Conservation (phyloP, 164 flowering plant species). For the Stephania cephalantha region DNA sequence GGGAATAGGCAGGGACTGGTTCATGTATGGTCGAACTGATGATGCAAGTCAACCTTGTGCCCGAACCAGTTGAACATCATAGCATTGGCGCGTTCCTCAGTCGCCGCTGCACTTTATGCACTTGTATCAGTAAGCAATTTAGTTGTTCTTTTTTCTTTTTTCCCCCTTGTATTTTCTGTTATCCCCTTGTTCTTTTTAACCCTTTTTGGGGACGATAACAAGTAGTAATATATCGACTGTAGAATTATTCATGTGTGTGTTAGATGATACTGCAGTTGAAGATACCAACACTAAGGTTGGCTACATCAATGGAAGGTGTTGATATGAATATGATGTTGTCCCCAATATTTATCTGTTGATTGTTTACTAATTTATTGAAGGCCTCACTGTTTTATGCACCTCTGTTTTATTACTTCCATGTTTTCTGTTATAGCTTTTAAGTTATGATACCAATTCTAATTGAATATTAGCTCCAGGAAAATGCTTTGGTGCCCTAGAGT, state of each 20-base stretch:
- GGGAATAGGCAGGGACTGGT: conserved; percentile 80
- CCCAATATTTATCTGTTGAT: no score
- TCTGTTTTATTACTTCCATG: no score
- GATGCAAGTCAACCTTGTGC: not conserved
- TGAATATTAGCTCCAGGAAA: no score
- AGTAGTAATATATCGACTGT: not conserved
- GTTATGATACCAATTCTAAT: no score
- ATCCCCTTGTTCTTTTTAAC: conserved; percentile 1
- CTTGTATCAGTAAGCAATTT: not conserved
- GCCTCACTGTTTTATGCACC: no score
- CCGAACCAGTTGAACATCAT: not conserved
- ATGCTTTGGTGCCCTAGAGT: no score
- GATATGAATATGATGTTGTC: not conserved
- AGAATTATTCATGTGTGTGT: not conserved
- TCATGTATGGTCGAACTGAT: conserved; percentile 90
- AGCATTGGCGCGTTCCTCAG: not conserved
- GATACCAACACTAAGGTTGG: not conserved
- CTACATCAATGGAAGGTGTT: not conserved
- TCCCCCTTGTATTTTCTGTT: not conserved
- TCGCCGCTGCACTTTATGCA: not conserved
- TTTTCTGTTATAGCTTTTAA: no score
- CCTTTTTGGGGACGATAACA: not conserved
- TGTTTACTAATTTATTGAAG: not conserved
- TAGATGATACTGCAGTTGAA: not conserved
- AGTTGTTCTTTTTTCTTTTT: not conserved